Evolutionary conservation across 2,329 filamentous ascomycete species (phyloP).

Genomic region (Fusarium domesticum): DNA sequence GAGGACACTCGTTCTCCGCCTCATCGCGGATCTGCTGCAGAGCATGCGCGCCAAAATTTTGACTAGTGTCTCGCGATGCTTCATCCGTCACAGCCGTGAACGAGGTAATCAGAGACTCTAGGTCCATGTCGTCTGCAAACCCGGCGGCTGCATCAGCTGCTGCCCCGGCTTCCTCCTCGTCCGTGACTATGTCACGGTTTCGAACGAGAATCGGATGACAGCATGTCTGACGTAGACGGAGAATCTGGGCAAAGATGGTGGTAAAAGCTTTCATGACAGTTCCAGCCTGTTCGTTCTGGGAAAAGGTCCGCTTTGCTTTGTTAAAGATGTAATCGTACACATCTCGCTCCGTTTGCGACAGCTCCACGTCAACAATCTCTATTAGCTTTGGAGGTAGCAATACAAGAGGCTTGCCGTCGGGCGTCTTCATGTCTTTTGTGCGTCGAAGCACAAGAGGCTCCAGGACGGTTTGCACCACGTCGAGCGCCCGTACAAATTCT

Average conservation of each 20-base stretch:
- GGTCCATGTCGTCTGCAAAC: conserved; percentile 92
- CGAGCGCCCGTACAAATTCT: conserved; percentile 86
- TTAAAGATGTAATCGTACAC: conserved; percentile 91
- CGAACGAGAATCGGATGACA: conserved; percentile 89
- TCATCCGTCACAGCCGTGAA: conserved; percentile 71
- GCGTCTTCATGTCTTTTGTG: conserved; percentile 98
- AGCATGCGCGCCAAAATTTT: conserved; percentile 75
- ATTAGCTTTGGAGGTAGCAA: conserved; percentile 76
- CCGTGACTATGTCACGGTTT: conserved; percentile 78
- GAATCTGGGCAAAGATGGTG: conserved; percentile 94
- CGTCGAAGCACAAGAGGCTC: conserved; percentile 92
- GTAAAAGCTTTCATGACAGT: conserved; percentile 95
- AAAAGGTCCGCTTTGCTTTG: conserved; percentile 79
- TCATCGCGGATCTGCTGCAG: conserved; percentile 90
- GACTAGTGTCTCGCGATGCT: conserved; percentile 57
- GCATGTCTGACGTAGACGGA: conserved; percentile 88
- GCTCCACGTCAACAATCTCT: conserved; percentile 81
- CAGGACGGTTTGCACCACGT: conserved; percentile 94
- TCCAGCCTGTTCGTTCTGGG: conserved; percentile 82
- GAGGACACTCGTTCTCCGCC: conserved; percentile 83
- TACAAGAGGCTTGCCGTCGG: conserved; percentile 72
- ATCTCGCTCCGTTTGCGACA: conserved; percentile 79
- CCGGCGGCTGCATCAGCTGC: conserved; percentile 77
- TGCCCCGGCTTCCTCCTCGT: conserved; percentile 76
- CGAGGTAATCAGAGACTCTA: conserved; percentile 77